Evolutionary conservation across 148 eudicot genomes (phyloP).

Genomic region (Silene latifolia): DNA sequence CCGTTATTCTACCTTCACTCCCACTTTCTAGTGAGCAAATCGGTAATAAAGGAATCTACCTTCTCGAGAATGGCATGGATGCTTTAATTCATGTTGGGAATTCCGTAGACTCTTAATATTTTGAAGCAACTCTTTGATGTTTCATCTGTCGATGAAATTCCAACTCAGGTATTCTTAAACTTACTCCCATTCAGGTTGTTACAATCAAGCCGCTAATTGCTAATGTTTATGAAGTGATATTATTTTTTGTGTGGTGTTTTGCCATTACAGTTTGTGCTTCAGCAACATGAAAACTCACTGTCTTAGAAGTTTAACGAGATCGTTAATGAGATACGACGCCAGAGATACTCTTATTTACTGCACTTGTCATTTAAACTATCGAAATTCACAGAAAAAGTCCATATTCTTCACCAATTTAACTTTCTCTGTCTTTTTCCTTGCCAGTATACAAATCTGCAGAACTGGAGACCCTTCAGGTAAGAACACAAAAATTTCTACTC

Average conservation of each 20-base stretch:
- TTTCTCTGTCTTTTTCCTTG: conserved; percentile 15
- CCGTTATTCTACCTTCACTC: conserved; percentile 51
- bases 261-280: conserved; percentile 66
- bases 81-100: conserved; percentile 71
- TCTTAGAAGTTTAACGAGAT: conserved; percentile 87
- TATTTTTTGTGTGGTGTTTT: not conserved
- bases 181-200: too few relatives aligned
- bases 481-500: conserved; percentile 13
- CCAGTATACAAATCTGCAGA: conserved; percentile 87
- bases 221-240: too few relatives aligned
- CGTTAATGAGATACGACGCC: conserved; percentile 86
- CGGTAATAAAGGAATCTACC: conserved; percentile 68
- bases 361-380: conserved; percentile 18
- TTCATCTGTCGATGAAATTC: conserved; percentile 63
- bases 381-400: not conserved
- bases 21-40: conserved; percentile 84
- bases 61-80: conserved; percentile 88
- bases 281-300: conserved; percentile 71
- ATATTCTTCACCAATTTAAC: not conserved
- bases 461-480: conserved; percentile 92
- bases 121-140: conserved; percentile 61
- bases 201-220: too few relatives aligned
- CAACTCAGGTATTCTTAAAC: conserved; percentile 79
- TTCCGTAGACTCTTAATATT: conserved; percentile 47
- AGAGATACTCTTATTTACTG: conserved; percentile 94